Base-by-base conservation (phyloP, 768 basidiomycete genomes). In the Leccinum boreale region DNA sequence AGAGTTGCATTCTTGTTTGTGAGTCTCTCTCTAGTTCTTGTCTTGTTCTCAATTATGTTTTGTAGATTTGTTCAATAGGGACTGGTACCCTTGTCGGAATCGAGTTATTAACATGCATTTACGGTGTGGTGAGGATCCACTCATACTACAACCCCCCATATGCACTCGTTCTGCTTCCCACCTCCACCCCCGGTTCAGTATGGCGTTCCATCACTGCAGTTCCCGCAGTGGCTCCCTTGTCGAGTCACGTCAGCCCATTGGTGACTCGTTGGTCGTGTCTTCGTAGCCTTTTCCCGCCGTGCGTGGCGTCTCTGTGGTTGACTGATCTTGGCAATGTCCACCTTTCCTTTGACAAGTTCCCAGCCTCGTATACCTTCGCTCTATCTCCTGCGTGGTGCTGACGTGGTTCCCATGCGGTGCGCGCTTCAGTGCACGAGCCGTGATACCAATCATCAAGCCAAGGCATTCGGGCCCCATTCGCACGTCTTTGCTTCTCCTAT, bases 11-110 rank as follows among this genome's bases (percentile, higher is more conserved):
- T 60, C 50, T 67, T 39, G 54, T 52, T 2, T 65, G 47, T 52
- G 2, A 19, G 39, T 24, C 49, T 56, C 52, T 47, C 15, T 47
- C 45, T 47, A 7, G 45, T 47, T 26, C 45, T 42, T 5, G 50
- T 50, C 56, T 65, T 28, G 59, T 24, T 53, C 29, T 46, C 57
- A 48, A 11, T 19, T 5, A 42, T 42, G 39, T 24, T 63, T 52
- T 58, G 66, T 68, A 63, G 52, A 35, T 49, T 44, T 21, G 52
- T 60, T 48, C 39, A 53, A 57, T 55, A 55, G 66, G 66, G 64
- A 67, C 66, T 48, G 66, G 67, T 60, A 68, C 58, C 60, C 67
- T 66, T 39, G 5, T 53, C 44, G 46, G 19, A n/a, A 39, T 26
- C 52, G 14, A 36, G 47, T 33, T 19, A 29, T 1, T 26, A 6